Evolutionary conservation across 2,329 filamentous ascomycete species (phyloP).

Genomic region (Hymenoscyphus repandus): DNA sequence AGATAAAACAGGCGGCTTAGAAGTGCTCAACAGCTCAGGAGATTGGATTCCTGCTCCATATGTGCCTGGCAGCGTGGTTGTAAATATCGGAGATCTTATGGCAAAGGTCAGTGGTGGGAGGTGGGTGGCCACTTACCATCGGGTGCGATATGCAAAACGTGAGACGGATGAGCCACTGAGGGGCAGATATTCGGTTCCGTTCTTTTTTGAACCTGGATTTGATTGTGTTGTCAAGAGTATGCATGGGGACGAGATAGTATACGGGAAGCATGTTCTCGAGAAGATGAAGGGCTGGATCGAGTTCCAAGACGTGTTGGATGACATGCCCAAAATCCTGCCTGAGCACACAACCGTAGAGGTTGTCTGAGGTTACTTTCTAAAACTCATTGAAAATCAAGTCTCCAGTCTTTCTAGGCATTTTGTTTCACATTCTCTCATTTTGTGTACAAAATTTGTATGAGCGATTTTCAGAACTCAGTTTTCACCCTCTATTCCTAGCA

Average conservation of each 20-base stretch:
- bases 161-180: background rate
- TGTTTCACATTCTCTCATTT: too few species aligned
- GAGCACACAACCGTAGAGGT: background rate
- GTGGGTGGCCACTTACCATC: constrained; percentile 42
- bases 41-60: constrained; percentile 43
- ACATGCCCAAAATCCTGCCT: background rate
- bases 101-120: constrained; percentile 31
- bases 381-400: too few species aligned
- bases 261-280: constrained; percentile 37
- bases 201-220: constrained; percentile 43
- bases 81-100: constrained; percentile 43
- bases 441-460: too few species aligned
- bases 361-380: background rate
- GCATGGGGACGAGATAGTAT: constrained; percentile 29
- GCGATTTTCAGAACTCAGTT: too few species aligned
- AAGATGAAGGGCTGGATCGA: constrained; percentile 42
- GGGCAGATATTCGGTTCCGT: constrained; percentile 38
- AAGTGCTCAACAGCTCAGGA: constrained; percentile 41
- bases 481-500: background rate
- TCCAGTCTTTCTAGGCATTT: too few species aligned
- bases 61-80: constrained; percentile 41
- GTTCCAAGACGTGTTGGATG: constrained; percentile 32
- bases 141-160: constrained; percentile 33
- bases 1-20: constrained; percentile 41
- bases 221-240: constrained; percentile 36